Percentiles rank a stretch among this genome's conserved stretches.
phyloP scores from a whole-genome alignment of 768 basidiomycete genomes.

The Naganishia friedmannii region DNA sequence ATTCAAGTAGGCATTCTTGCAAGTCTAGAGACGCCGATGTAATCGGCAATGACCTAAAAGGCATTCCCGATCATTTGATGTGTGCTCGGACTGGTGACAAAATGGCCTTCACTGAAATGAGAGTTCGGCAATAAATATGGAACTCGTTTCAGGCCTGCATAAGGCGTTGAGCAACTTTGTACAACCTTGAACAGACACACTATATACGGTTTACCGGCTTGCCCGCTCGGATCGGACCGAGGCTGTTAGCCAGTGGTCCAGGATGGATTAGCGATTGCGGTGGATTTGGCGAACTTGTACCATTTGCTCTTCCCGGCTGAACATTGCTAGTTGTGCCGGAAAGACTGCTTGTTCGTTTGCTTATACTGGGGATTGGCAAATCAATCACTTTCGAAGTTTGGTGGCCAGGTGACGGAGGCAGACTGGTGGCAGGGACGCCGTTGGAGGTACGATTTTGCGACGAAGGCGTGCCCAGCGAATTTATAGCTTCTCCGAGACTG shows the following conservation, averaged over 20 bases:
- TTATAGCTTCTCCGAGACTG: neutral
- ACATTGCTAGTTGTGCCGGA: neutral
- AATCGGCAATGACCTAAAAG: too few species aligned
- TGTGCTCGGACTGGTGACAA: too few species aligned
- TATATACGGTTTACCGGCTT: neutral
- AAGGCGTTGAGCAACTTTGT: neutral
- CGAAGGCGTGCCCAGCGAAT: neutral
- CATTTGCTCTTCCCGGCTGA: neutral
- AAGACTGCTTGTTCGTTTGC: conserved; percentile 19
- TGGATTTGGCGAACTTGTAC: neutral
- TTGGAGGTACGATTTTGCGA: neutral
- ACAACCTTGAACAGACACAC: neutral
- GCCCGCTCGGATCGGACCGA: neutral
- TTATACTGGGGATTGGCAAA: neutral
- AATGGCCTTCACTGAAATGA: too few species aligned
- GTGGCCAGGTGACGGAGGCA: neutral
- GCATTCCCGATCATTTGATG: too few species aligned
- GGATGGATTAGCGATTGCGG: neutral
- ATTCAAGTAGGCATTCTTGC: too few species aligned
- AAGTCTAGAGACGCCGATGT: too few species aligned
- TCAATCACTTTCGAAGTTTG: neutral
- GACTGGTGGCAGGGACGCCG: neutral
- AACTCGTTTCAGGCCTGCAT: too few species aligned
- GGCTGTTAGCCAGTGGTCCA: neutral
- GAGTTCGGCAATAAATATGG: too few species aligned